These are phyloP conservation scores for Ustilago cynodontis DNA, from an alignment of 1,284 basidiomycete genomes.

Conservation along the genomic window DNA sequence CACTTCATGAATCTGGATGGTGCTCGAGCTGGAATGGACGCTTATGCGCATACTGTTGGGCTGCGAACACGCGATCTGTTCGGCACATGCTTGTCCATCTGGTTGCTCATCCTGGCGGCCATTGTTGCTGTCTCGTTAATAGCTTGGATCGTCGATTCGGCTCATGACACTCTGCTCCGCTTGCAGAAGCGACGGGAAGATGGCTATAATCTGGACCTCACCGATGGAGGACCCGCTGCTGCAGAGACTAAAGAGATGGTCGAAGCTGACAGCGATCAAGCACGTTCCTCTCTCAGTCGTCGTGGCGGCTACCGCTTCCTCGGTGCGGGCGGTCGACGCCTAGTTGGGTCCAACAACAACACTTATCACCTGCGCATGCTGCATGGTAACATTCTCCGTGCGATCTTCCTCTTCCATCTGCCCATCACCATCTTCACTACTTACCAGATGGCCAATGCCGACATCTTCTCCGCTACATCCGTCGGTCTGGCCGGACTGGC, in stretches of 20 bases:
- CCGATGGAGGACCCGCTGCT: constrained; percentile 5
- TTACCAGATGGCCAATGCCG: constrained; percentile 81
- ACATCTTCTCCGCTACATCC: constrained; percentile 73
- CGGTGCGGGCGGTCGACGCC: constrained; percentile 19
- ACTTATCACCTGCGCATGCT: constrained; percentile 52
- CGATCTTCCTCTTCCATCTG: constrained; percentile 90
- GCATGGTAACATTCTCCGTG: constrained; percentile 89
- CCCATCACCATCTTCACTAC: constrained; percentile 91
- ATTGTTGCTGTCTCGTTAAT: constrained; percentile 79
- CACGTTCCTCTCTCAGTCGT: constrained; percentile 44
- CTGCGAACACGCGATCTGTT: constrained; percentile 86
- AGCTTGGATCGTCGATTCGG: constrained; percentile 73
- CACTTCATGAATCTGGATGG: constrained; percentile 75
- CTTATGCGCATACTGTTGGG: constrained; percentile 83
- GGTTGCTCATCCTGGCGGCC: constrained; percentile 81
- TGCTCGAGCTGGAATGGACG: constrained; percentile 76
- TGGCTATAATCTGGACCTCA: constrained; percentile 29
- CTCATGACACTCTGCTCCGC: constrained; percentile 39
- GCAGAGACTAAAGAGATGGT: constrained; percentile 31
- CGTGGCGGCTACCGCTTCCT: constrained; percentile 48
- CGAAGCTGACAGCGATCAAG: constrained; percentile 23
- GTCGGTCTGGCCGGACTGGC: constrained; percentile 80
- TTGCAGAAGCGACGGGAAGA: constrained; percentile 49
- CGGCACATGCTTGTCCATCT: constrained; percentile 83
- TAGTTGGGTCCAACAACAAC: constrained; percentile 48